Evolutionary conservation across 2,329 filamentous ascomycete genomes (phyloP), one percentile per base, ranked within the genome.

Genomic region (Ceratocystis harringtonii): DNA sequence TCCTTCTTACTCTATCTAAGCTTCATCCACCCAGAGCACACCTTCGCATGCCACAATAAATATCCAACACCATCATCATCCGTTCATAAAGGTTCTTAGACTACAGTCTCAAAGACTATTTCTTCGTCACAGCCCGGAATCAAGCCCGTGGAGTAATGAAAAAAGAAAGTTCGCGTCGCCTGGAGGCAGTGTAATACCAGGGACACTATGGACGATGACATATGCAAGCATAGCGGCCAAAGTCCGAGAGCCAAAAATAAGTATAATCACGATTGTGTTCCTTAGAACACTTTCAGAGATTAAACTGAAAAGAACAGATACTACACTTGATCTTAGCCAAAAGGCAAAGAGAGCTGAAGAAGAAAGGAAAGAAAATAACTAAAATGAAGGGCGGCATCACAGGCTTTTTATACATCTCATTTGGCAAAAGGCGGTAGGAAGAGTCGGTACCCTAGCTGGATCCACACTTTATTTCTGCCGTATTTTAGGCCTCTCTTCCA

Each of bases 221-320:
- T 68, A 41, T 66, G 66, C 66, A 68, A 68, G 66, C 66, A 66
- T 61, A 68, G 66, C 60, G 66, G 66, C 45, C 64, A 48, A 52
- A 32, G 48, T 41, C 36, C 66, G 32, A 74, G 50, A 58, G 64
- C 48, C 67, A 68, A 68, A 87, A 88, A 92, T 90, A 82, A 80
- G 87, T 84, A 84, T 90, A 92, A 92, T 89, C 86, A 84, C 79
- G 80, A 81, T 82, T 84, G 80, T 80, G 79, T 79, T 80, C 84
- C 81, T 78, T 88, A 83, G 84, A 80, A 80, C 80, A 81, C 82
- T 90, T 89, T 87, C 87, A 92, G 88, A 87, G 86, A 90, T 91
- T 91, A 92, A 92, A 90, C 88, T 92, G 86, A 90, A 89, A 91
- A 92, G 88, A 92, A 92, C 87, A 90, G 87, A 89, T 90, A 90